Conservation (phyloP, 208 protist species). For the Trypanosoma lewisi region DNA sequence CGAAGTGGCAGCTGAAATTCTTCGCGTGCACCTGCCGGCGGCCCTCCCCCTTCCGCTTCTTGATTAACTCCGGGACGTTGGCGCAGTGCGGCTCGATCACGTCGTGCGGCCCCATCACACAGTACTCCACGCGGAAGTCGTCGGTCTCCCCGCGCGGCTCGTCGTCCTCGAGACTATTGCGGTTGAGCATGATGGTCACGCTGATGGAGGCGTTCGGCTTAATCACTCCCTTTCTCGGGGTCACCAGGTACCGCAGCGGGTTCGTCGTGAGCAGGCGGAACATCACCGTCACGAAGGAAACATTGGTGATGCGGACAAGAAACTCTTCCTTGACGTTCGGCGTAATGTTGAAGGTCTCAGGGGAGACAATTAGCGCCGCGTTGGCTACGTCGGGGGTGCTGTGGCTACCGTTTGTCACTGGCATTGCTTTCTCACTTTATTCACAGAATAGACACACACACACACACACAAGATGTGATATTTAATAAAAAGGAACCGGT, state of each 20-base stretch:
- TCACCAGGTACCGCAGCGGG: constrained; percentile 69
- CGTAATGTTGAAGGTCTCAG: constrained; percentile 52
- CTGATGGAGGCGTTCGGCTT: constrained; percentile 52
- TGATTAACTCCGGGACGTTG: constrained; percentile 69
- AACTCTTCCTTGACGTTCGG: constrained; percentile 55
- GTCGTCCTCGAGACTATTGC: constrained; percentile 14
- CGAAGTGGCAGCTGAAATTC: constrained; percentile 41
- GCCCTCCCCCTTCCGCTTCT: constrained; percentile 56
- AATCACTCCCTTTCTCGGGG: constrained; percentile 76
- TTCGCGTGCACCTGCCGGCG: constrained; percentile 44
- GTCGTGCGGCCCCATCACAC: constrained; percentile 46
- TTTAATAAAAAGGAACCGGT: too few species aligned
- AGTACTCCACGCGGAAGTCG: constrained; percentile 79
- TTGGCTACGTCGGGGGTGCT: background rate
- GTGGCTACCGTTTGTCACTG: background rate
- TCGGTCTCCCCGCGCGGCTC: constrained; percentile 34
- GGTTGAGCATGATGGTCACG: constrained; percentile 63
- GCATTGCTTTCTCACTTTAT: constrained; percentile 7
- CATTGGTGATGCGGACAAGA: constrained; percentile 75
- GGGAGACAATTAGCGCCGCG: constrained; percentile 19
- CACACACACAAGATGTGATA: too few species aligned
- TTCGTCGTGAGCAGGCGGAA: constrained; percentile 72
- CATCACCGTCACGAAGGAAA: constrained; percentile 69
- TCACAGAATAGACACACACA: too few species aligned
- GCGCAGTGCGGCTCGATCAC: constrained; percentile 50